Percentiles rank a stretch among this genome's conserved stretches.
Evolutionary conservation across 2,329 filamentous ascomycete genomes (phyloP).

Genomic region (Microdochium trichocladiopsis): DNA sequence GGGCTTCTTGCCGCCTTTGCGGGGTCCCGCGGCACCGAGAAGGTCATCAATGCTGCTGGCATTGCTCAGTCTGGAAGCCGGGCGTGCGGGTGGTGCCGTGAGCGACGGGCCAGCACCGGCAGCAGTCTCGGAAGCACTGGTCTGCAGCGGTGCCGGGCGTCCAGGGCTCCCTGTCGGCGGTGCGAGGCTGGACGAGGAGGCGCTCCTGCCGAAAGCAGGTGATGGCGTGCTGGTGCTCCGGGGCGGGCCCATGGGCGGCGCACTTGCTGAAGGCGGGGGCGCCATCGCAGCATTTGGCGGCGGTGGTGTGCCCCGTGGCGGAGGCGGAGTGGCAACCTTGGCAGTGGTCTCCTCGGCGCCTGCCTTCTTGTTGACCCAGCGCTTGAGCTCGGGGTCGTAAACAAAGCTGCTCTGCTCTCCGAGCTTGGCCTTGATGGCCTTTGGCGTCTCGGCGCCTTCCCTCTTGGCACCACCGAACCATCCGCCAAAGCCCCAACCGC

Average conservation of each 20-base stretch:
- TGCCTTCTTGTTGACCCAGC: slow-evolving; percentile 96
- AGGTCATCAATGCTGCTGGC: slow-evolving; percentile 95
- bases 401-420: slow-evolving; percentile 91
- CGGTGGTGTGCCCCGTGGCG: slow-evolving; percentile 56
- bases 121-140: not conserved
- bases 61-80: slow-evolving; percentile 77
- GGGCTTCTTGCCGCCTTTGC: slow-evolving; percentile 61
- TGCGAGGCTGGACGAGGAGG: not conserved
- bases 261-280: slow-evolving; percentile 14
- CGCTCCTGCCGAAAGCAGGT: slow-evolving; percentile 5
- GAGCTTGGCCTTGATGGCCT: slow-evolving; percentile 79
- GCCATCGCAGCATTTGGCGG: slow-evolving; percentile 31
- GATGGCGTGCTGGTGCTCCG: not conserved
- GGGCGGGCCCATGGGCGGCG: slow-evolving; percentile 13
- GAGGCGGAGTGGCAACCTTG: slow-evolving; percentile 67
- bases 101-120: slow-evolving; percentile 14
- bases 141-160: not conserved
- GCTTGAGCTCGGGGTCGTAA: slow-evolving; percentile 92
- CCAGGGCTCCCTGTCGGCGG: not conserved
- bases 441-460: slow-evolving; percentile 45
- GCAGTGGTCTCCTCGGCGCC: slow-evolving; percentile 55
- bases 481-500: slow-evolving; percentile 71
- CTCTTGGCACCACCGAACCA: slow-evolving; percentile 77
- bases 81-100: slow-evolving; percentile 57
- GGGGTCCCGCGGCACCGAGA: slow-evolving; percentile 64